phyloP scores from a whole-genome alignment of 345 rosid genomes.

The Eucalyptus sideroxylon region DNA sequence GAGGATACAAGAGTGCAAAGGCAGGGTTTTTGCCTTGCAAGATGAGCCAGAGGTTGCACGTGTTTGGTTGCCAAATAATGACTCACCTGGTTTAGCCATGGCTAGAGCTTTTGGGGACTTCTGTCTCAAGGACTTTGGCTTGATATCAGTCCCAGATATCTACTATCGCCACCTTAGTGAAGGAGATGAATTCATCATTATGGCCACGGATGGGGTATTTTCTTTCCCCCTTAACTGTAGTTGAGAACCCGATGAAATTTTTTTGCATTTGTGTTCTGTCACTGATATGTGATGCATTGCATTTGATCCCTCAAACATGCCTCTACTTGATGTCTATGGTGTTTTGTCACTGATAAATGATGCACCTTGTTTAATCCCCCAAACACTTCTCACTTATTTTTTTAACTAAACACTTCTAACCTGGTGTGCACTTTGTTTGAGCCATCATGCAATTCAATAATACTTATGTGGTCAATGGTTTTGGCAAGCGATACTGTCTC shows the following conservation, averaged over 20 bases:
- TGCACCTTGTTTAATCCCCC: not conserved
- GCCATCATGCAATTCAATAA: not conserved
- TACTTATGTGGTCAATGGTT: not conserved
- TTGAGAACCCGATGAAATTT: not conserved
- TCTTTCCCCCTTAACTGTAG: not conserved
- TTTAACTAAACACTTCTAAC: not conserved
- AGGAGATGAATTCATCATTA: slow-evolving; percentile 71
- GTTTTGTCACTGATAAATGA: not conserved
- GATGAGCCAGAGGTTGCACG: slow-evolving; percentile 99
- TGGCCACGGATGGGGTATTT: slow-evolving; percentile 92
- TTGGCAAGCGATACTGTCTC: not conserved
- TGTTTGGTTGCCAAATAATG: slow-evolving; percentile 92
- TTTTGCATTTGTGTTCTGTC: not conserved
- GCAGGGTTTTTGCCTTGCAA: slow-evolving; percentile 93
- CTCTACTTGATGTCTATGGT: not conserved
- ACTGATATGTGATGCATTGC: not conserved
- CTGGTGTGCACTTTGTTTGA: not conserved
- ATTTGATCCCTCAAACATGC: not conserved
- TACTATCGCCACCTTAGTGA: slow-evolving; percentile 50
- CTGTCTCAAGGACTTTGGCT: slow-evolving; percentile 95
- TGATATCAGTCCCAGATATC: slow-evolving; percentile 84
- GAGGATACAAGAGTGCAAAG: slow-evolving; percentile 84
- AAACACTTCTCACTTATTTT: not conserved
- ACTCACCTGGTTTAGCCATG: slow-evolving; percentile 98
- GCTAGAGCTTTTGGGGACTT: slow-evolving; percentile 99